These are phyloP conservation scores for Penicillium nucicola DNA, from an alignment of 495 filamentous ascomycete genomes.

Conservation along the genomic window DNA sequence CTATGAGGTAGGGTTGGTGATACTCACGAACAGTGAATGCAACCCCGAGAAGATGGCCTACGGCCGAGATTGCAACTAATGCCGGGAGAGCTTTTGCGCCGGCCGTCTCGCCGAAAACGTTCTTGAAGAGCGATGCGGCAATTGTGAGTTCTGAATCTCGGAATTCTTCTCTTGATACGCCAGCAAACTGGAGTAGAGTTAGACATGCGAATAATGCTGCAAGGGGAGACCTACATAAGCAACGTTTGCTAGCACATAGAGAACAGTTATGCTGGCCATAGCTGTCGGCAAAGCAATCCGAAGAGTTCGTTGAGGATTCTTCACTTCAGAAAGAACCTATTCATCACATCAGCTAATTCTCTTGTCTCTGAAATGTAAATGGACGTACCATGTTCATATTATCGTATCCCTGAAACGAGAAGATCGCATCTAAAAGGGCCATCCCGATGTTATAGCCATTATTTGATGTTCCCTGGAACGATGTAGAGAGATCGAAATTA, in stretches of 20 bases:
- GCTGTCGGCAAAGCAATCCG: constrained; percentile 57
- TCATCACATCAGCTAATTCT: constrained; percentile 8
- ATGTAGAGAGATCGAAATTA: constrained; percentile 18
- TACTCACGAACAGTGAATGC: constrained; percentile 26
- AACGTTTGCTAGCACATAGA: constrained; percentile 66
- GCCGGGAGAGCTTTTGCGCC: constrained; percentile 26
- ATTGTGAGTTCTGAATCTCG: constrained; percentile 22
- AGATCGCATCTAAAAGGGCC: constrained; percentile 25
- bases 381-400: constrained; percentile 17
- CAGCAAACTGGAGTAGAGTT: constrained; percentile 15
- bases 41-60: constrained; percentile 64
- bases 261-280: constrained; percentile 52
- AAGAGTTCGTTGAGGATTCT: constrained; percentile 62
- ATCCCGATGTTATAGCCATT: constrained; percentile 26
- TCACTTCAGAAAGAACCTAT: constrained; percentile 70
- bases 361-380: background rate
- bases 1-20: background rate
- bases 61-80: constrained; percentile 59
- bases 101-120: constrained; percentile 27
- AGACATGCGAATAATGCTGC: background rate
- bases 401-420: constrained; percentile 28
- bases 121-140: constrained; percentile 24
- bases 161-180: constrained; percentile 27
- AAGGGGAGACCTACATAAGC: constrained; percentile 43
- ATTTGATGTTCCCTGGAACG: constrained; percentile 26